Evolutionary conservation across 2,329 filamentous ascomycete species (phyloP), one percentile per base, ranked within the genome.

Genomic region (Trichophyton mentagrophytes): DNA sequence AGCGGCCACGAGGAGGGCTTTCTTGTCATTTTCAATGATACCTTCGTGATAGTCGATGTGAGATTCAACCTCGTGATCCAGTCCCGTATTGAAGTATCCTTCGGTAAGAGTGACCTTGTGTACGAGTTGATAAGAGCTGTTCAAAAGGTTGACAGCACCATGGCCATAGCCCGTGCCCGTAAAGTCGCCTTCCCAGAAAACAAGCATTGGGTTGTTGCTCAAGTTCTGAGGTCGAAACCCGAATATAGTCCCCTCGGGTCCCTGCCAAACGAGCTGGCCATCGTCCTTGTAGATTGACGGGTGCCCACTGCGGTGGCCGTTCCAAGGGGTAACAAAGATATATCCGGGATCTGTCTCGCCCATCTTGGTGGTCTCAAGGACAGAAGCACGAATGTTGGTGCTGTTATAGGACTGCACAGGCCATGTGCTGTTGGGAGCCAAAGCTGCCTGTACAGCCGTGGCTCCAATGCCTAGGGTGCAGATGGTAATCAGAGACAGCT

Each of bases 41-140:
- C 78, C 78, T 60, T 79, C 77, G 61, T 79, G 74, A 13, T 77
- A 63, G 61, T 79, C 77, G 13, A 69, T 70, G 13, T 69, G 65
- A 6, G 66, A 64, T n/a, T 58, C 49, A 59, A 60, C 44, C 38
- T 61, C 62, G 9, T 61, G 61, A 11, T 57, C 53, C 30, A 64
- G 51, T 2, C 20, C n/a, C 6, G 58, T 64, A 11, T 66, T 58
- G 47, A 63, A 63, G 25, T 49, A 53, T 30, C 60, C 61, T 11
- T 42, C 55, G 17, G 40, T 20, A 30, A 62, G 42, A 27, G 58
- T 57, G 9, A 66, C 60, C 13, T 53, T 61, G 40, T 62, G 27
- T 38, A 65, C 63, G n/a, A 42, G 40, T 11, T 60, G 60, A 60
- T 66, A 67, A n/a, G 58, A 64, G 15, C 33, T 61, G 58, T 67